Conservation (phyloP, 352 stramenopile species). For the Globisporangium camurandrum region DNA sequence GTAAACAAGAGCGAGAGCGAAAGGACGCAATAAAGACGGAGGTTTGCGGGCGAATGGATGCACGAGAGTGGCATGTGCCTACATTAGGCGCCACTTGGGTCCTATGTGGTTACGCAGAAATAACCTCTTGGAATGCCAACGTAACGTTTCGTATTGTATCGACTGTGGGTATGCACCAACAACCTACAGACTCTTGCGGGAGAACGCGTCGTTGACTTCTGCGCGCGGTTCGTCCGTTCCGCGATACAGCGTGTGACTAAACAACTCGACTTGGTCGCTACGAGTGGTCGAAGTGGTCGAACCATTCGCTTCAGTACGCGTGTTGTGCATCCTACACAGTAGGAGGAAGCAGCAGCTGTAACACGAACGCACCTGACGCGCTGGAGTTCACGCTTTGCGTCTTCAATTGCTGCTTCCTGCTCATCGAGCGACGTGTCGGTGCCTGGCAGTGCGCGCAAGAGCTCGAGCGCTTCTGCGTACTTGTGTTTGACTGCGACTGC, state of each 20-base stretch:
- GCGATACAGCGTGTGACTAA: constrained; percentile 81
- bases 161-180: too few species aligned
- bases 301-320: not conserved
- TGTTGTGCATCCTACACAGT: not conserved
- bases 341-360: not conserved
- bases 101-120: too few species aligned
- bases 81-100: too few species aligned
- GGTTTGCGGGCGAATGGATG: too few species aligned
- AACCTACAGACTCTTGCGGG: constrained; percentile 61
- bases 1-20: not conserved
- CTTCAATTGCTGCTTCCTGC: constrained; percentile 61
- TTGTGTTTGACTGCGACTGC: constrained; percentile 71
- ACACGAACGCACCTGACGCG: constrained; percentile 52
- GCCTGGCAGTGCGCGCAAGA: constrained; percentile 62
- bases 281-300: too few species aligned
- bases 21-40: too few species aligned
- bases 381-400: constrained; percentile 64
- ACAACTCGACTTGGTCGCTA: constrained; percentile 75
- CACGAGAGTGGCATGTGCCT: too few species aligned
- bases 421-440: constrained; percentile 74
- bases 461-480: constrained; percentile 55
- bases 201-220: constrained; percentile 81
- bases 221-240: constrained; percentile 78
- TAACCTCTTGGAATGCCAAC: too few species aligned
- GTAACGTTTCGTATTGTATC: too few species aligned